phyloP scores from a whole-genome alignment of 306 rosid genomes.

The Argentina anserina region DNA sequence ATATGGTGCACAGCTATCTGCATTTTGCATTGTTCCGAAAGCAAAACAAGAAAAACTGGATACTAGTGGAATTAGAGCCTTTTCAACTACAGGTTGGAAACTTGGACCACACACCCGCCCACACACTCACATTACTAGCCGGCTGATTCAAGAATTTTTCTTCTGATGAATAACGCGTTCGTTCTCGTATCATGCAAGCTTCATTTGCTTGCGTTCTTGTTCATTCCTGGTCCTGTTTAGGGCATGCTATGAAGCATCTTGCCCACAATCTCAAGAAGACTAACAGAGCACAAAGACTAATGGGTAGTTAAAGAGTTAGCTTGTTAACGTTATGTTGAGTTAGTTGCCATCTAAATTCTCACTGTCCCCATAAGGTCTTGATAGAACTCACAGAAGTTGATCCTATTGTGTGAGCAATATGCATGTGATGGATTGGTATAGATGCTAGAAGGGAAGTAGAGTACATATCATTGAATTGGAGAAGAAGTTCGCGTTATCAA shows the following conservation, averaged over 20 bases:
- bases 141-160: neutral
- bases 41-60: neutral
- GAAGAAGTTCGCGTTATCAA: neutral
- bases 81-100: conserved; percentile 1
- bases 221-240: neutral
- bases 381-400: too few species aligned
- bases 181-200: neutral
- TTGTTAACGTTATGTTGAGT: neutral
- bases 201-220: neutral
- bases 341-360: neutral
- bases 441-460: neutral
- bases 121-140: neutral
- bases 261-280: neutral
- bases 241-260: neutral
- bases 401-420: too few species aligned
- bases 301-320: neutral
- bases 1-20: conserved; percentile 31
- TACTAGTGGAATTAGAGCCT: neutral
- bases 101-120: neutral
- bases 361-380: neutral
- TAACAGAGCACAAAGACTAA: neutral
- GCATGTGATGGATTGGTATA: neutral
- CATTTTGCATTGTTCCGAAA: conserved; percentile 7
- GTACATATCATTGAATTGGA: neutral
- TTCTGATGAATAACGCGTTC: neutral